phyloP scores from a whole-genome alignment of 257 asterid species.

The Forsythia viridissima region DNA sequence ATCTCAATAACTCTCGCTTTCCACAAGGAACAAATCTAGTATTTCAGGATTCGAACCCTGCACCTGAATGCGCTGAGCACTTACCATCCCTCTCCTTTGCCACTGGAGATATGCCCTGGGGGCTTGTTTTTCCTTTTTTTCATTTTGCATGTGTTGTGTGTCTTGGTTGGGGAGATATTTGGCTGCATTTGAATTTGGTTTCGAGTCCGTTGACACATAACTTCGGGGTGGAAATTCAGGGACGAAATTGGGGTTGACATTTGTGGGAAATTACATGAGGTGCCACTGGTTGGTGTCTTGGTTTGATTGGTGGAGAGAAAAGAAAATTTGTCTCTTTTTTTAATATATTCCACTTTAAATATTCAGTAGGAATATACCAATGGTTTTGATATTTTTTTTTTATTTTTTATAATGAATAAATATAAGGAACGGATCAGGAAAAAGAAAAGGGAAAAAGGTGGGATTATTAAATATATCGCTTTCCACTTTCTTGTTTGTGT shows the following conservation, averaged over 20 bases:
- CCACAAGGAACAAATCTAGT: too few species aligned
- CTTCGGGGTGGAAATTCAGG: background rate
- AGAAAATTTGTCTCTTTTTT: background rate
- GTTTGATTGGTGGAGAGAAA: slow-evolving; percentile 30
- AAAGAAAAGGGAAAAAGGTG: slow-evolving; percentile 12
- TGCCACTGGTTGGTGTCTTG: slow-evolving; percentile 33
- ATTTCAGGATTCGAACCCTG: too few species aligned
- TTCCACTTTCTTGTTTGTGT: background rate
- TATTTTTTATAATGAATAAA: background rate
- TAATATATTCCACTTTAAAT: background rate
- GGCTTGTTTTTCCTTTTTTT: too few species aligned
- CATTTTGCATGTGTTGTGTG: background rate
- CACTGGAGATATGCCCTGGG: too few species aligned
- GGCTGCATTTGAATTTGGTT: slow-evolving; percentile 31
- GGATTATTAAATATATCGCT: slow-evolving; percentile 14
- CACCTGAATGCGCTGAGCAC: too few species aligned
- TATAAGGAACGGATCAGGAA: background rate
- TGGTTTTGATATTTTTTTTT: background rate
- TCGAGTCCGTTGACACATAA: slow-evolving; percentile 32
- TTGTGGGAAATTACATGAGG: slow-evolving; percentile 2
- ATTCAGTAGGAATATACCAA: slow-evolving; percentile 5
- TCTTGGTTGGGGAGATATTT: slow-evolving; percentile 15
- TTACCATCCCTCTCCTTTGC: too few species aligned
- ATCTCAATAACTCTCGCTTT: too few species aligned
- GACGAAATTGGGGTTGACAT: slow-evolving; percentile 14